A percentile compares a stretch with the other conserved stretches of the same genome.
These are phyloP conservation scores for Haberlea rhodopensis DNA, from an alignment of 257 asterid genomes.

Conservation along the genomic window DNA sequence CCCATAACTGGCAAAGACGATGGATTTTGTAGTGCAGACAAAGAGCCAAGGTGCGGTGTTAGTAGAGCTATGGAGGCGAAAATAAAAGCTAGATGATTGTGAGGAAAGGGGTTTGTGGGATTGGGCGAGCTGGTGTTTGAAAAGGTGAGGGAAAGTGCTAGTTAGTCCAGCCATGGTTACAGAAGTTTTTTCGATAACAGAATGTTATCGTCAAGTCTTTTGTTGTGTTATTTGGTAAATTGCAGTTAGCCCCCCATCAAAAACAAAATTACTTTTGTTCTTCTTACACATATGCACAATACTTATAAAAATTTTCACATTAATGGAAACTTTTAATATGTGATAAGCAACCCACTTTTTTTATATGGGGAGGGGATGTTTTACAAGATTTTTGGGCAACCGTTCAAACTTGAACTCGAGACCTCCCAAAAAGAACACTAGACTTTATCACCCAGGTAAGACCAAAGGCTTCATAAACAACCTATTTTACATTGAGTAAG, in stretches of 20 bases:
- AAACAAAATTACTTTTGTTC: too few relatives aligned
- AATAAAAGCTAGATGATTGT: slow-evolving; percentile 32
- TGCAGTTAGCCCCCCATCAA: background rate
- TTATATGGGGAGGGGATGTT: too few relatives aligned
- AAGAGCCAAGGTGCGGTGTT: slow-evolving; percentile 30
- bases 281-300: too few relatives aligned
- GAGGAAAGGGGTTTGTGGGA: slow-evolving; percentile 30
- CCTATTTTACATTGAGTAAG: too few relatives aligned
- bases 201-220: background rate
- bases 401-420: too few relatives aligned
- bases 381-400: too few relatives aligned
- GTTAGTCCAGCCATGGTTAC: slow-evolving; percentile 78
- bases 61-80: slow-evolving; percentile 32
- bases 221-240: background rate
- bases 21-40: slow-evolving; percentile 19
- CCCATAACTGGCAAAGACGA: slow-evolving; percentile 63
- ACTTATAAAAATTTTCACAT: too few relatives aligned
- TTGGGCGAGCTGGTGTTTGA: slow-evolving; percentile 33
- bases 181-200: background rate
- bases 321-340: too few relatives aligned
- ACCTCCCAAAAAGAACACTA: too few relatives aligned
- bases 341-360: too few relatives aligned
- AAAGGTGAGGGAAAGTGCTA: slow-evolving; percentile 53
- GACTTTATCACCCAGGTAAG: too few relatives aligned
- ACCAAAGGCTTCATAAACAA: too few relatives aligned